Evolutionary conservation across 495 filamentous ascomycete genomes (phyloP), one percentile per base, ranked within the genome.

Genomic region (Penicillium lividum): DNA sequence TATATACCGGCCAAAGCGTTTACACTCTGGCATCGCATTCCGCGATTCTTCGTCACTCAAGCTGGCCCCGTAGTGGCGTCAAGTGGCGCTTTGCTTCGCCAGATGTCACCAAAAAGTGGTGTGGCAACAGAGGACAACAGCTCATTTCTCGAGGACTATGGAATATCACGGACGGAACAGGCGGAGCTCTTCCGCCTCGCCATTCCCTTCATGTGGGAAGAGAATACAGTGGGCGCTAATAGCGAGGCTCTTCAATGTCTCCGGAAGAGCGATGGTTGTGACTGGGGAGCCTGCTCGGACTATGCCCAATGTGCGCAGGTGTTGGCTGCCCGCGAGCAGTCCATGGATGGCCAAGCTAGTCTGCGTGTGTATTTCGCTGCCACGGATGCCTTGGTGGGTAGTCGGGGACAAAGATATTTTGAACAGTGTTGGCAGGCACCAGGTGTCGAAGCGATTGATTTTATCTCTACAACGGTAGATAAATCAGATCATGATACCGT

Each of bases 401-500:
- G 55, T 15, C 57, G 54, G 7, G 73, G 73, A 1, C 64, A 68
- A 49, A 45, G 49, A 25, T 74, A 75, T 61, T 61, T 75, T 15
- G 68, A 75, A 42, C 15, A 59, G 4, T 73, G 73, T 30, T 75
- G 71, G 67, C 46, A 44, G 49, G 58, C 46, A n/a, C 16, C 27
- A 4, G 61, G 53, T 3, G 10, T 54, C 6, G 53, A 29, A 5
- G 34, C 68, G 28, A 59, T 58, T 16, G 33, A 36, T 11, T 67
- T 71, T 36, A 51, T 53, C 5, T 62, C 64, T 0, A 62, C 1
- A 0, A 58, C 58, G 3, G n/a, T 70, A 8, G 13, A 55, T 3
- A 59, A 54, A n/a, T 55, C 66, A 11, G 65, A 74, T 53, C 72
- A 74, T 61, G 70, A 74, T 61, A 71, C 57, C n/a, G 15, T 74